Evolutionary conservation across 371 early-diverging fungal genomes (phyloP).

Genomic region (Catenaria anguillulae): DNA sequence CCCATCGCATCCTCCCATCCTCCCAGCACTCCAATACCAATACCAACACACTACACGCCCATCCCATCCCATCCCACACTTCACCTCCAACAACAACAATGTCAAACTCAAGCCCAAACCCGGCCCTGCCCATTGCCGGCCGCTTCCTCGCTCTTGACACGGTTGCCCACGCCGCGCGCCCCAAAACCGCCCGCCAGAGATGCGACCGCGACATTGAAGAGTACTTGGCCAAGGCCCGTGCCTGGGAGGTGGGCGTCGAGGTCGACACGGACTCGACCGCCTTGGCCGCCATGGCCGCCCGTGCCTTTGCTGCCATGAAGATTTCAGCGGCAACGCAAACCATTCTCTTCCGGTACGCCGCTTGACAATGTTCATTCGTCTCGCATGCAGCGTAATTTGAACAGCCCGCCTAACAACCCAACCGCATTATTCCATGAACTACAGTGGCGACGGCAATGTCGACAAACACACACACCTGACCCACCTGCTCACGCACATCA

Average conservation of each 20-base stretch:
- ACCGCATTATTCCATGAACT: too few species aligned
- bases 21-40: too few species aligned
- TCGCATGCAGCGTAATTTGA: too few species aligned
- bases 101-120: neutral
- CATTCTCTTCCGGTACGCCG: neutral
- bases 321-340: neutral
- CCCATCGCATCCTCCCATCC: too few species aligned
- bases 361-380: too few species aligned
- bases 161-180: neutral
- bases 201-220: neutral
- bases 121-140: slow-evolving; percentile 1
- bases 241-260: slow-evolving; percentile 3
- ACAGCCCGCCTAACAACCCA: too few species aligned
- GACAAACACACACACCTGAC: neutral
- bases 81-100: too few species aligned
- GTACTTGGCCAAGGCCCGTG: neutral
- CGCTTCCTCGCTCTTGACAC: slow-evolving; percentile 1
- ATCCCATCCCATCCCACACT: too few species aligned
- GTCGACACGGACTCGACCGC: slow-evolving; percentile 1
- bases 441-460: slow-evolving; percentile 5
- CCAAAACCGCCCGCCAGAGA: neutral
- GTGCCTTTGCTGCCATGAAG: slow-evolving; percentile 1
- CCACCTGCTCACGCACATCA: slow-evolving; percentile 6
- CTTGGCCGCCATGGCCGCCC: neutral
- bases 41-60: too few species aligned